Conservation (phyloP, 2,329 filamentous ascomycete species). For the Aspergillus brasiliensis region DNA sequence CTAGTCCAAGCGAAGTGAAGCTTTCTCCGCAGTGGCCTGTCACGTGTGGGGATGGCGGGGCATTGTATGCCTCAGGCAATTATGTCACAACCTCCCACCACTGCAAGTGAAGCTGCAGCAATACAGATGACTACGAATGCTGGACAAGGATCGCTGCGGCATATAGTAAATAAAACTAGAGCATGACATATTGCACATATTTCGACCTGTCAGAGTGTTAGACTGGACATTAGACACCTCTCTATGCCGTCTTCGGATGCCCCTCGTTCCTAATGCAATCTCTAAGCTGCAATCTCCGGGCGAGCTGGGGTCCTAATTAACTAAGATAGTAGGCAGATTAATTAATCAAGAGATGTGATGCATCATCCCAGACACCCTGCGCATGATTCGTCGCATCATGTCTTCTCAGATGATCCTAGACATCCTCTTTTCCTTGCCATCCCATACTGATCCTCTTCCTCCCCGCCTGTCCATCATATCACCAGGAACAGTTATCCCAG, state of each 20-base stretch:
- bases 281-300: no score
- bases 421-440: conserved; percentile 1
- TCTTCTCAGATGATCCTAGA: conserved; percentile 3
- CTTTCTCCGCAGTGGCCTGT: conserved; percentile 5
- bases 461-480: background rate
- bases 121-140: background rate
- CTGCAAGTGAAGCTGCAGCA: background rate
- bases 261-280: no score
- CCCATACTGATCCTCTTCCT: background rate
- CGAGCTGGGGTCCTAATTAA: no score
- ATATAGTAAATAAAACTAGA: no score
- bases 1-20: background rate
- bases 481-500: background rate
- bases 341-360: no score
- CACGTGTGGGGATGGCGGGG: conserved; percentile 21
- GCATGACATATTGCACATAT: no score
- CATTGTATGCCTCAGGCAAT: conserved; percentile 6
- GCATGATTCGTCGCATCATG: background rate
- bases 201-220: no score
- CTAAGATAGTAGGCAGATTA: no score
- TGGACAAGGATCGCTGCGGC: background rate
- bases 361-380: no score
- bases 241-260: no score
- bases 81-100: background rate
- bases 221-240: no score